Base-by-base conservation (phyloP, 306 rosid genomes). In the Pyrus pyrifolia region DNA sequence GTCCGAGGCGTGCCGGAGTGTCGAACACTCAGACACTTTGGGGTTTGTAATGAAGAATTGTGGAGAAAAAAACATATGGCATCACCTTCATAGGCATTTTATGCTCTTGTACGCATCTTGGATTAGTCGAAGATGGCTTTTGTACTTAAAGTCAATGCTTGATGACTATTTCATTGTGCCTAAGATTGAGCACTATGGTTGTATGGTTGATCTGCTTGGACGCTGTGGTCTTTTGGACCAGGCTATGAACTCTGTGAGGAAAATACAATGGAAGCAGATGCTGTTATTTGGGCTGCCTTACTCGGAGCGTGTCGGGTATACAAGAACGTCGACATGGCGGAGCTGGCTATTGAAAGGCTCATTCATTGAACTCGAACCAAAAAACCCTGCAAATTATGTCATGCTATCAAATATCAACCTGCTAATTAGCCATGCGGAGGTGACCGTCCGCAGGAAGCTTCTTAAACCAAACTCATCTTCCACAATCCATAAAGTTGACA, bases 361-460 rank as follows among this genome's bases (percentile, higher is more conserved):
- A 82, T 83, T 89, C 68, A 82, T 85, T 33, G 85, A 88, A 77
- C 87, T 93, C 61, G 98, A 91, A 84, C 98, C 98, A 0, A 80
- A 84, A 17, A 91, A 89, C 82, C 97, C 97, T 19, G 90, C 93
- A 66, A 91, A 93, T 53, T 89, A 81, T 29, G 98, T 91, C 57
- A 74, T 89, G 89, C 90, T 89, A 25, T 89, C 96, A 0, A 93
- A 93, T 84, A 76, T 51, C 55, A 6, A 18, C 55, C 21, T 49
- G 19, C 53, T 49, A 49, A 49, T 18, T 49, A 49, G 19, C 53
- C 2, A 14, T 15, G 55, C 21, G 1, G 55, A 49, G 55, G 55
- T 49, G 21, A 15, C 21, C 1, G 8, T 49, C 1, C 1, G 3
- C 0, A 38, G 8, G 55, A 5, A 51, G 8, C 55, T 49, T 49